Evolutionary conservation across 2,329 filamentous ascomycete genomes (phyloP).

Genomic region (Diaporthe caulivora): DNA sequence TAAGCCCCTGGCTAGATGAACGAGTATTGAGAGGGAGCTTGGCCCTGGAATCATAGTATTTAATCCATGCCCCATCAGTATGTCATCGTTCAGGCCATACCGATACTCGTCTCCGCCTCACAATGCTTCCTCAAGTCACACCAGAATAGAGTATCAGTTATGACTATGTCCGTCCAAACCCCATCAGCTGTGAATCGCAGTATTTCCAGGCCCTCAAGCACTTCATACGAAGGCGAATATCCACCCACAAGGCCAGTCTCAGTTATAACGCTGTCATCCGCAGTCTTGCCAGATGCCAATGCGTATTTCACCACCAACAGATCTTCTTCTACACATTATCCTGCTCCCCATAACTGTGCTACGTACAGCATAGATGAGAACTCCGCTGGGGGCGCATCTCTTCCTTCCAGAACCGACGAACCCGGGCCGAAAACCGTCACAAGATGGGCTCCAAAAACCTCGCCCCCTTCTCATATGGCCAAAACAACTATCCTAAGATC

Average conservation of each 20-base stretch:
- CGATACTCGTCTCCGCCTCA: too few species aligned
- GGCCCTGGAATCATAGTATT: not conserved
- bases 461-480: not conserved
- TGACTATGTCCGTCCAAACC: not conserved
- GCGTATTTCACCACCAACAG: not conserved
- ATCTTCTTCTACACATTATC: not conserved
- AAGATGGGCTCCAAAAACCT: not conserved
- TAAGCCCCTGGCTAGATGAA: not conserved
- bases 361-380: not conserved
- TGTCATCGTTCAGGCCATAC: not conserved
- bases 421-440: not conserved
- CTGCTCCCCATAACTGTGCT: not conserved
- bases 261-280: not conserved
- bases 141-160: accelerated
- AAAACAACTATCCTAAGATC: not conserved
- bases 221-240: not conserved
- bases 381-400: too few species aligned
- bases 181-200: not conserved
- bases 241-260: not conserved
- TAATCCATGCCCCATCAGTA: not conserved
- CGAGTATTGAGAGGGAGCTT: not conserved
- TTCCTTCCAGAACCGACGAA: not conserved
- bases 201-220: not conserved
- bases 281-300: accelerated
- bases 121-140: not conserved